Percentiles rank a stretch among this genome's conserved stretches.
These are phyloP conservation scores for Apiospora arundinis DNA, from an alignment of 2,329 filamentous ascomycete species.

Conservation along the genomic window DNA sequence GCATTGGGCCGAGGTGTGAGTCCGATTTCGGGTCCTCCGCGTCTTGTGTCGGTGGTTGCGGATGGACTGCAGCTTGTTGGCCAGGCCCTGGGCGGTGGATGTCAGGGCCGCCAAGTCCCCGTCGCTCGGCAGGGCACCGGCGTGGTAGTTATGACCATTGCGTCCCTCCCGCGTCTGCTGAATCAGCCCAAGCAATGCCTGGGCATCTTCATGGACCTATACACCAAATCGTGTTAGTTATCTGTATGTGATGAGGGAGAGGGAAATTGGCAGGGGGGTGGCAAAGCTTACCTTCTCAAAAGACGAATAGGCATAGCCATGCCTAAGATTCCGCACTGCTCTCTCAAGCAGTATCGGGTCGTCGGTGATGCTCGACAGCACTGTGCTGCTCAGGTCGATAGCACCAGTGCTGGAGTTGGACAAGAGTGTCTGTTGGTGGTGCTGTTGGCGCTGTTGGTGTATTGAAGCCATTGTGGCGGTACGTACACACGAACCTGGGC, in stretches of 20 bases:
- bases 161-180: neutral
- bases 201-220: conserved; percentile 1
- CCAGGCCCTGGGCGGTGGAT: neutral
- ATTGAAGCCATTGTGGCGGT: neutral
- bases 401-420: neutral
- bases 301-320: neutral
- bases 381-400: neutral
- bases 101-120: neutral
- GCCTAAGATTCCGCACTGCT: neutral
- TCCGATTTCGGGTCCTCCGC: neutral
- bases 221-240: neutral
- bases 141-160: neutral
- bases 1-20: neutral
- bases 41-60: neutral
- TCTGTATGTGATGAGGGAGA: neutral
- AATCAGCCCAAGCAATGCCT: neutral
- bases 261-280: neutral
- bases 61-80: conserved; percentile 9
- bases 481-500: neutral
- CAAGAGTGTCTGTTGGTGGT: no score
- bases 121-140: neutral
- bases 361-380: neutral
- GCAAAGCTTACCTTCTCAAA: neutral
- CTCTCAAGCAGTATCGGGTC: neutral
- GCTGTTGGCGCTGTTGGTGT: neutral